phyloP scores from a whole-genome alignment of 2,329 filamentous ascomycete species.

The Colletotrichum abscissum region DNA sequence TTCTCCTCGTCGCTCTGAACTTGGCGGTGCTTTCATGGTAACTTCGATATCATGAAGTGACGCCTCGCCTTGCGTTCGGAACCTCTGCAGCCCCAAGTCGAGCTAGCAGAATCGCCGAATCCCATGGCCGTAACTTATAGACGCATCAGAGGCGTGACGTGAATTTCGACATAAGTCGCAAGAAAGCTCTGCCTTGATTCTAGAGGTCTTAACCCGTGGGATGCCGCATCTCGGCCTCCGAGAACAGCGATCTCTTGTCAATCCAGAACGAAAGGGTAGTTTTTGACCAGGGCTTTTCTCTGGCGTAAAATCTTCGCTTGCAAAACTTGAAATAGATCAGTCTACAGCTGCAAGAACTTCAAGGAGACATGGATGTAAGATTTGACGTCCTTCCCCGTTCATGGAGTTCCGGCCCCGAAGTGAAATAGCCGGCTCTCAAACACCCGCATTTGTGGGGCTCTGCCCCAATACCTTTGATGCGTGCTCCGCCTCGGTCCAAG shows the following conservation, averaged over 20 bases:
- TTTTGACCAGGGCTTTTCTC: slow-evolving; percentile 43
- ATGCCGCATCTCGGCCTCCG: slow-evolving; percentile 48
- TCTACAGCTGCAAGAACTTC: slow-evolving; percentile 54
- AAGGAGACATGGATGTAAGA: slow-evolving; percentile 46
- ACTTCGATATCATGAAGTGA: slow-evolving; percentile 52
- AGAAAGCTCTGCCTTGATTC: slow-evolving; percentile 41
- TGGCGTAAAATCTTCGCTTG: too few relatives aligned
- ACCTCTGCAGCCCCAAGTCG: background rate
- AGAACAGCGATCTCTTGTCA: slow-evolving; percentile 47
- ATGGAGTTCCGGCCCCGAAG: slow-evolving; percentile 40
- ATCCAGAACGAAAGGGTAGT: slow-evolving; percentile 43
- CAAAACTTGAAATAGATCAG: slow-evolving; percentile 46
- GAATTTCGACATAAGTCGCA: slow-evolving; percentile 31
- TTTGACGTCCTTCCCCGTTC: slow-evolving; percentile 40
- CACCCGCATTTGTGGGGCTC: slow-evolving; percentile 47
- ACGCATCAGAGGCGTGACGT: too few relatives aligned
- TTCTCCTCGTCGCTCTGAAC: slow-evolving; percentile 54
- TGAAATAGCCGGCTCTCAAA: slow-evolving; percentile 49
- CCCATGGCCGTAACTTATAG: background rate
- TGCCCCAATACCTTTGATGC: slow-evolving; percentile 41
- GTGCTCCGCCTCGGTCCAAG: slow-evolving; percentile 44
- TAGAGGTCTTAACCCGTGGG: slow-evolving; percentile 44
- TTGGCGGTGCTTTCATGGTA: slow-evolving; percentile 52
- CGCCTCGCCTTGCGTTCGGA: slow-evolving; percentile 41
- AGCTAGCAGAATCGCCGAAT: background rate